A percentile compares a stretch with the other conserved stretches of the same genome.
These are phyloP conservation scores for Cordyceps sp. DNA, from an alignment of 2,329 filamentous ascomycete genomes.

Conservation along the genomic window DNA sequence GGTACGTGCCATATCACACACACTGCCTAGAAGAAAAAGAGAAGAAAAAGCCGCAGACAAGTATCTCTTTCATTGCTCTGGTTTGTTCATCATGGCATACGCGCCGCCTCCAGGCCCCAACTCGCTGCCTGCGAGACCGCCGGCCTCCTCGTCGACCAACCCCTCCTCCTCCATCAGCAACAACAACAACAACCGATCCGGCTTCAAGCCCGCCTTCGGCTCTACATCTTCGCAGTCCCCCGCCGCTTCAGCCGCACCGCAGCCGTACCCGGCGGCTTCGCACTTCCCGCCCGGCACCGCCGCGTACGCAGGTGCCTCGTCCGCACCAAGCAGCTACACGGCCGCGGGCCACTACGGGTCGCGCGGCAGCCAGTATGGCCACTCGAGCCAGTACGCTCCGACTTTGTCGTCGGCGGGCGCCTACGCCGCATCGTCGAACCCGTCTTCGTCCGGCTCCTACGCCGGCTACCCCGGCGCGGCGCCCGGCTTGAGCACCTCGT, in stretches of 20 bases:
- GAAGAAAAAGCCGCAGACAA: conserved; percentile 4
- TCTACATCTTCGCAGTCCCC: no score
- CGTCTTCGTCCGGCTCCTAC: conserved; percentile 2
- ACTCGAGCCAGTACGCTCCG: conserved; percentile 4
- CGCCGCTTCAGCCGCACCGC: conserved; percentile 15
- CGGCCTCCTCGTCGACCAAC: background rate
- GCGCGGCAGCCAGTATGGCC: conserved; percentile 1
- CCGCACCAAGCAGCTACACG: background rate
- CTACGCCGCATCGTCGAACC: background rate
- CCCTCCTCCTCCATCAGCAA: conserved; percentile 41
- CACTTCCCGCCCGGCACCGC: conserved; percentile 13
- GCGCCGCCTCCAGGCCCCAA: conserved; percentile 61
- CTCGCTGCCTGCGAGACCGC: conserved; percentile 48
- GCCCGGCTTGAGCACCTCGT: conserved; percentile 10
- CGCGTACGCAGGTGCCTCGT: conserved; percentile 1
- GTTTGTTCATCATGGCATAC: conserved; percentile 66
- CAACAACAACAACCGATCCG: conserved; percentile 4
- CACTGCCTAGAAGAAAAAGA: conserved; percentile 7
- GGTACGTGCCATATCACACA: conserved; percentile 25
- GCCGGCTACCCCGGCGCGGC: conserved; percentile 15
- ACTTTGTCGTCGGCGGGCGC: background rate
- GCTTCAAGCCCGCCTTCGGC: conserved; percentile 34
- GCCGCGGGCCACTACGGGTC: no score
- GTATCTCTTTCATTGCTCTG: conserved; percentile 4
- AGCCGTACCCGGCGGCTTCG: conserved; percentile 18